Evolutionary conservation across 192 early-diverging fungal species (phyloP).

Genomic region (Entophlyctis luteolus): DNA sequence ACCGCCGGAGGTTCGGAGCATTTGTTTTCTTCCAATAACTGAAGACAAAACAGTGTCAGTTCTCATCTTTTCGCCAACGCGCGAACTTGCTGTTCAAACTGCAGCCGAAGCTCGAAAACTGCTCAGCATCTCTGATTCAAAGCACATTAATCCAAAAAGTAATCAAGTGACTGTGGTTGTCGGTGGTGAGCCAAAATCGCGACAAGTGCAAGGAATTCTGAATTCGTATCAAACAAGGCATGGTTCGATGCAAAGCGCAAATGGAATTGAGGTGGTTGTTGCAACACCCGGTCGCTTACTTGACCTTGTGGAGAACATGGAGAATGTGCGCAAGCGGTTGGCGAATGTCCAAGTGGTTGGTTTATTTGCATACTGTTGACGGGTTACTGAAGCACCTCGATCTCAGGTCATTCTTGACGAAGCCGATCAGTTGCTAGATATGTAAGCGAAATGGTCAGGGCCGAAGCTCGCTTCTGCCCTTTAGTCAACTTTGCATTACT

Average conservation of each 20-base stretch:
- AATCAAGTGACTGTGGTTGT: constrained; percentile 79
- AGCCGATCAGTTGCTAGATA: constrained; percentile 87
- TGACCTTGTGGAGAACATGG: constrained; percentile 71
- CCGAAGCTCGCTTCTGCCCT: too few relatives aligned
- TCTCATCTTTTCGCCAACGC: constrained; percentile 84
- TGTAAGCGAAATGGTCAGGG: too few relatives aligned
- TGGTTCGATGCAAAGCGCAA: too few relatives aligned
- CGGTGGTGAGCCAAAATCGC: constrained; percentile 83
- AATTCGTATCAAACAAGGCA: not conserved
- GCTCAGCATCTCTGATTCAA: constrained; percentile 54
- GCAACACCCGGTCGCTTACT: constrained; percentile 90
- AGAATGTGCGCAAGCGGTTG: not conserved
- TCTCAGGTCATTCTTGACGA: constrained; percentile 81
- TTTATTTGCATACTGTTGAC: not conserved
- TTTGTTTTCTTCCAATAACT: not conserved
- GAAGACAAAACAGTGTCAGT: constrained; percentile 19
- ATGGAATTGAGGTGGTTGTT: constrained; percentile 70
- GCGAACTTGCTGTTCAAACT: constrained; percentile 93
- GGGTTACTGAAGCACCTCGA: not conserved
- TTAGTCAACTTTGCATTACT: too few relatives aligned
- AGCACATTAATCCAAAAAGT: constrained; percentile 30
- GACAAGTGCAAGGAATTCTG: constrained; percentile 53
- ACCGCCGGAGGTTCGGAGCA: constrained; percentile 6
- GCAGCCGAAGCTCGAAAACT: constrained; percentile 67
- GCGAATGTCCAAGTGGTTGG: constrained; percentile 10